Evolutionary conservation across 805 yeast genomes (phyloP).

Genomic region (Schizosaccharomyces octosporus): DNA sequence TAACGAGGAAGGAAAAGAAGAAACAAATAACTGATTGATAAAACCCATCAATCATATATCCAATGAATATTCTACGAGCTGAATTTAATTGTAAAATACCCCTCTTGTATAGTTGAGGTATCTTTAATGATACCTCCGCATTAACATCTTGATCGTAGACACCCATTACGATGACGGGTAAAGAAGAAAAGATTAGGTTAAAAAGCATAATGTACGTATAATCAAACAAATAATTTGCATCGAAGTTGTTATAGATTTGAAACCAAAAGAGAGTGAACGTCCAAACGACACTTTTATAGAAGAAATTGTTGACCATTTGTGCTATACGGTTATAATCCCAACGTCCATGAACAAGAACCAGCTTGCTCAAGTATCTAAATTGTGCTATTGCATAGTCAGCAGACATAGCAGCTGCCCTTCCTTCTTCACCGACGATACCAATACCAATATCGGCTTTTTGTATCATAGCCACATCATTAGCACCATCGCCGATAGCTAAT

Average conservation of each 20-base stretch:
- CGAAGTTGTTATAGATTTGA: constrained; percentile 42
- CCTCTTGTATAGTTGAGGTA: constrained; percentile 43
- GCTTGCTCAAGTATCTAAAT: constrained; percentile 38
- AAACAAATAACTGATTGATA: constrained; percentile 48
- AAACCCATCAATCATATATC: constrained; percentile 43
- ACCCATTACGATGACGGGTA: constrained; percentile 53
- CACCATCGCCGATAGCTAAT: constrained; percentile 65
- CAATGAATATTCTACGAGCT: constrained; percentile 32
- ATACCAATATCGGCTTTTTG: constrained; percentile 69
- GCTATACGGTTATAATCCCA: constrained; percentile 57
- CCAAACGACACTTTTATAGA: constrained; percentile 52
- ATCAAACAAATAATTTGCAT: constrained; percentile 54
- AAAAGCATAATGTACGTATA: constrained; percentile 56
- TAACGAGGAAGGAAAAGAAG: constrained; percentile 40
- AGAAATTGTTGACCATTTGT: constrained; percentile 57
- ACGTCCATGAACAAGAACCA: constrained; percentile 56
- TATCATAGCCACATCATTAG: constrained; percentile 72
- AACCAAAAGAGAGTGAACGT: constrained; percentile 58
- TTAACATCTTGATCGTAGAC: constrained; percentile 54
- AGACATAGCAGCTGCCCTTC: constrained; percentile 69
- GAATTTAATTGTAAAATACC: constrained; percentile 39
- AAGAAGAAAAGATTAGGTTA: constrained; percentile 58
- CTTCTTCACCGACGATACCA: constrained; percentile 74
- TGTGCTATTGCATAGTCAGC: constrained; percentile 68
- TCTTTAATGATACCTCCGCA: constrained; percentile 36